These are phyloP conservation scores for Tolypocladium tundrense DNA, from an alignment of 2,329 filamentous ascomycete species.

Conservation along the genomic window DNA sequence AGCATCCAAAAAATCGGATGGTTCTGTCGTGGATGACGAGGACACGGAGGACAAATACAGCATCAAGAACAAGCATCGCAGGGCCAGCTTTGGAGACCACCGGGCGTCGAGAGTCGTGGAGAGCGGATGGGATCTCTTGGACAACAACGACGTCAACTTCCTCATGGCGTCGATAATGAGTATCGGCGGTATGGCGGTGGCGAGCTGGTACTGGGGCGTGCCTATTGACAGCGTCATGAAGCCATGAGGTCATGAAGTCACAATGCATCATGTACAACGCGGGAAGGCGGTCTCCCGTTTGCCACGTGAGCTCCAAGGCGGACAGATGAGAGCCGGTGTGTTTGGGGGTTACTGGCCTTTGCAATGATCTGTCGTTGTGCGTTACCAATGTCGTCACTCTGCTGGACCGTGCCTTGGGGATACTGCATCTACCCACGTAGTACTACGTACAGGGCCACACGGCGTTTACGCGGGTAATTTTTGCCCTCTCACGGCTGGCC, in stretches of 20 bases:
- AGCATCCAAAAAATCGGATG: slow-evolving; percentile 26
- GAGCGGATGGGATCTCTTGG: slow-evolving; percentile 63
- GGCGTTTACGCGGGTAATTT: not conserved
- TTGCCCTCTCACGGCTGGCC: not conserved
- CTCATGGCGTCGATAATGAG: slow-evolving; percentile 82
- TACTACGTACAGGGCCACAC: not conserved
- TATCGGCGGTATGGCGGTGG: slow-evolving; percentile 60
- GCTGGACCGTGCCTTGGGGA: not conserved
- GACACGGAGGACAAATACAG: slow-evolving; percentile 35
- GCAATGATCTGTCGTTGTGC: not conserved
- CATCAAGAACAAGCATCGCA: slow-evolving; percentile 36
- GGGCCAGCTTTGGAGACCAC: slow-evolving; percentile 41
- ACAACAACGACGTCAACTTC: slow-evolving; percentile 95
- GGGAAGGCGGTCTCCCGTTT: not conserved
- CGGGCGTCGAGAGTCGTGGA: slow-evolving; percentile 54
- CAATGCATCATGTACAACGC: not conserved
- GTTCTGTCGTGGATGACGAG: slow-evolving; percentile 23
- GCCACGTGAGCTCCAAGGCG: not conserved
- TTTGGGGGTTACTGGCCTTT: not conserved
- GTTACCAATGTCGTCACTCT: not conserved
- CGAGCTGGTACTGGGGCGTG: slow-evolving; percentile 50
- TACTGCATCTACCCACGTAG: not conserved
- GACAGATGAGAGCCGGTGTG: not conserved
- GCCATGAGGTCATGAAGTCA: slow-evolving; percentile 1
- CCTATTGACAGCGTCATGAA: slow-evolving; percentile 34